These are phyloP conservation scores for Penicillium oxalicum DNA, from an alignment of 2,329 filamentous ascomycete genomes.

Conservation along the genomic window DNA sequence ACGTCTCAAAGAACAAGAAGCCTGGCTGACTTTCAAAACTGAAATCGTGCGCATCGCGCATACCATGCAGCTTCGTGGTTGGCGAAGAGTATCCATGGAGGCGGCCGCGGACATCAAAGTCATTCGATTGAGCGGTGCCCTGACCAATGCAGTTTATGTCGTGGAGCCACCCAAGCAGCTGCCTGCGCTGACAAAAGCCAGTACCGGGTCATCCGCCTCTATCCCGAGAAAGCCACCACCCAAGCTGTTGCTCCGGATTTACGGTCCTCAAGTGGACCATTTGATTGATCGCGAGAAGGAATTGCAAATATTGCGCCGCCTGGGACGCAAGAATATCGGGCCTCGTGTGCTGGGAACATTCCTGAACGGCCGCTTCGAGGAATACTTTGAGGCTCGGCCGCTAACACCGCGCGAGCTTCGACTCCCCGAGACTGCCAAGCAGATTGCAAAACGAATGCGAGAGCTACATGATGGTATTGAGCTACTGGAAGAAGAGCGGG, in stretches of 20 bases:
- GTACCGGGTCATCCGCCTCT: conserved; percentile 34
- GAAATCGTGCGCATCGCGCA: conserved; percentile 87
- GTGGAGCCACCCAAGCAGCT: conserved; percentile 72
- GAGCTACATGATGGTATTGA: conserved; percentile 94
- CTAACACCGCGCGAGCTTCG: conserved; percentile 72
- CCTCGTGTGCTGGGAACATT: conserved; percentile 88
- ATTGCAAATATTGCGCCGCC: conserved; percentile 73
- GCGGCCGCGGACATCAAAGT: conserved; percentile 40
- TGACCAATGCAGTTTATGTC: conserved; percentile 96
- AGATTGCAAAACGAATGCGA: conserved; percentile 96
- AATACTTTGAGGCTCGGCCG: conserved; percentile 81
- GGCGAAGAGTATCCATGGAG: conserved; percentile 67
- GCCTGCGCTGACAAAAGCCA: conserved; percentile 34
- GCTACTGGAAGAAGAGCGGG: conserved; percentile 68
- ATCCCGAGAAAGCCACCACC: conserved; percentile 47
- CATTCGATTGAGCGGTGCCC: conserved; percentile 64
- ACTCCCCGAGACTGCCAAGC: conserved; percentile 73
- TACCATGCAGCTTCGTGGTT: conserved; percentile 83
- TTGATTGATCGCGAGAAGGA: conserved; percentile 92
- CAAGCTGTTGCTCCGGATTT: conserved; percentile 83
- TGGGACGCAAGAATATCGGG: conserved; percentile 88
- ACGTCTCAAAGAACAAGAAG: conserved; percentile 63
- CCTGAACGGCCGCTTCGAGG: conserved; percentile 88
- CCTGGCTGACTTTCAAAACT: conserved; percentile 82
- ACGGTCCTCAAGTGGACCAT: conserved; percentile 91